These are phyloP conservation scores for Solanum habrochaites DNA, from an alignment of 257 asterid species.

Conservation along the genomic window DNA sequence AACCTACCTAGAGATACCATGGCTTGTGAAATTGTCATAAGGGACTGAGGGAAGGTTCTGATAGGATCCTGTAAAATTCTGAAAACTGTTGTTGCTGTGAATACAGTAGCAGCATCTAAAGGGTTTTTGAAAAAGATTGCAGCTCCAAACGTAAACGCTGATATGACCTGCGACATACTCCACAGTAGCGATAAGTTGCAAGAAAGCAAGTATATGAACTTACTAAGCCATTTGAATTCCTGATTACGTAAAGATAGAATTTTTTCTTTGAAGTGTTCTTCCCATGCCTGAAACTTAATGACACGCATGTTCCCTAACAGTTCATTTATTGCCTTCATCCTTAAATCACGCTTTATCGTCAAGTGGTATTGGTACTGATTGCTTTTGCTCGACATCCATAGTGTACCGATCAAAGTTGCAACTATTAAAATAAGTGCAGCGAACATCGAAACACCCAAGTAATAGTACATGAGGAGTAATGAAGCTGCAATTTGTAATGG, in stretches of 20 bases:
- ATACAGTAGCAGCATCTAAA: constrained; percentile 42
- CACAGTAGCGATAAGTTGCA: constrained; percentile 30
- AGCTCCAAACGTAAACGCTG: constrained; percentile 34
- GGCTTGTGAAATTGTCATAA: constrained; percentile 45
- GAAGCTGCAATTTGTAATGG: constrained; percentile 51
- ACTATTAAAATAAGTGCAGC: constrained; percentile 29
- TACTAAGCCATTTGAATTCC: constrained; percentile 48
- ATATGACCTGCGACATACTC: constrained; percentile 33
- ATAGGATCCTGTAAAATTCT: constrained; percentile 64
- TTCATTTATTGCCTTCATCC: constrained; percentile 60
- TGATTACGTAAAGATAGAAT: constrained; percentile 26
- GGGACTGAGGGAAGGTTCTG: constrained; percentile 49
- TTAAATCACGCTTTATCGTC: constrained; percentile 42
- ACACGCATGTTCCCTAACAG: constrained; percentile 52
- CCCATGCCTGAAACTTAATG: constrained; percentile 80
- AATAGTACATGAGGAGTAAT: constrained; percentile 28
- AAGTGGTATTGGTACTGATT: constrained; percentile 34
- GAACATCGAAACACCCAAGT: constrained; percentile 32
- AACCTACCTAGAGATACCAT: constrained; percentile 47
- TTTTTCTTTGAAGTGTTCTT: constrained; percentile 40
- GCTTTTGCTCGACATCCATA: constrained; percentile 11
- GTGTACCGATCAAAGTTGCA: constrained; percentile 12
- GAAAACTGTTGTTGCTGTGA: constrained; percentile 49
- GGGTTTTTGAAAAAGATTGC: constrained; percentile 21
- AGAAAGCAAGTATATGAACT: constrained; percentile 26